phyloP scores from a whole-genome alignment of 164 flowering plant species.

The Vitis vinifera region DNA sequence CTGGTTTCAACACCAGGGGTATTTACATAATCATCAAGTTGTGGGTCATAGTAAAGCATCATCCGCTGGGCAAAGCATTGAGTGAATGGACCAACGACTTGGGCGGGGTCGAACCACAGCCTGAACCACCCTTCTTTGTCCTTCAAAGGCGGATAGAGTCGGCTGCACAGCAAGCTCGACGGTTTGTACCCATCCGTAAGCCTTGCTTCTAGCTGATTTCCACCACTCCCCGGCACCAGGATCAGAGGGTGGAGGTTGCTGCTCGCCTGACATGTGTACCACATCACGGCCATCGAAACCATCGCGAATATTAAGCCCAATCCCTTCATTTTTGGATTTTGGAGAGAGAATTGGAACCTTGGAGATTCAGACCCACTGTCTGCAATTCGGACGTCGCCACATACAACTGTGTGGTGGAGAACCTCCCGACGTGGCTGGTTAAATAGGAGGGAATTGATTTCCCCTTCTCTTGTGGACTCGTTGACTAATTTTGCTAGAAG shows the following conservation, averaged over 20 bases:
- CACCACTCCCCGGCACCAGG: constrained; percentile 82
- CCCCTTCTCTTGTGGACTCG: no score
- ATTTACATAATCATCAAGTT: constrained; percentile 63
- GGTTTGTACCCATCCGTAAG: constrained; percentile 61
- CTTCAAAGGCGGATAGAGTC: constrained; percentile 38
- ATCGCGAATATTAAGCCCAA: background rate
- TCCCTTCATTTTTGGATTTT: constrained; percentile 12
- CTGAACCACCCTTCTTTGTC: constrained; percentile 68
- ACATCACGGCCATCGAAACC: constrained; percentile 22
- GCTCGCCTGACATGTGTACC: constrained; percentile 34
- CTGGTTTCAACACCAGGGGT: constrained; percentile 84
- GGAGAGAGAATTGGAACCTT: no score
- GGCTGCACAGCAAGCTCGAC: constrained; percentile 49
- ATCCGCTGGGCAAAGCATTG: constrained; percentile 78
- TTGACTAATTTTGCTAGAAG: no score
- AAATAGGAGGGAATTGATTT: no score
- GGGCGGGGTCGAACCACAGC: constrained; percentile 79
- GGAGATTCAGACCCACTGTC: no score
- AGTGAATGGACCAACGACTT: constrained; percentile 63
- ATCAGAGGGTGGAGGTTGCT: constrained; percentile 62
- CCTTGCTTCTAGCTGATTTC: constrained; percentile 84
- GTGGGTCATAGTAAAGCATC: constrained; percentile 62
- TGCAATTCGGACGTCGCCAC: no score
- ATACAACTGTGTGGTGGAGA: no score
- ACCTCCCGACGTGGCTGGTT: no score